Evolutionary conservation across 164 flowering plant species (phyloP).

Genomic region (Stephania cephalantha): DNA sequence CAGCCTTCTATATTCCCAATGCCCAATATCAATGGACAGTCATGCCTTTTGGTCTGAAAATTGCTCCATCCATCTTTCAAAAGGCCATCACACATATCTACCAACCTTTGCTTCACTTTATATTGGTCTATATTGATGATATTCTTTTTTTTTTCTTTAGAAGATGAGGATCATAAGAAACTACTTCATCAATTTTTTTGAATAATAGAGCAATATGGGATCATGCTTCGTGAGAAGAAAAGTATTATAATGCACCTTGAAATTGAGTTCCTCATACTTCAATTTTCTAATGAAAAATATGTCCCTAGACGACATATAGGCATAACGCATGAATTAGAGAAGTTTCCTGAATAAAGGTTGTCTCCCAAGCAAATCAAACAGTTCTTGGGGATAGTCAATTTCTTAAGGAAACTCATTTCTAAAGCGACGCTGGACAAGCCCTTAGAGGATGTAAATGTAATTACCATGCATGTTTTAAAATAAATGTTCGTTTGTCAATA

Average conservation of each 20-base stretch:
- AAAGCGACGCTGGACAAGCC: not conserved
- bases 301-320: not conserved
- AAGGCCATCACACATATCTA: not conserved
- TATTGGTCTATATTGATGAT: not conserved
- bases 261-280: not conserved
- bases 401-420: not conserved
- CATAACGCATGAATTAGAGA: not conserved
- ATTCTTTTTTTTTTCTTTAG: not conserved
- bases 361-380: not conserved
- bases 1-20: not conserved
- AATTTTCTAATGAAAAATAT: no score
- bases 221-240: not conserved
- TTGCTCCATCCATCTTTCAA: not conserved
- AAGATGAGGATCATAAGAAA: not conserved
- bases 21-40: not conserved
- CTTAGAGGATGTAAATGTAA: not conserved
- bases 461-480: no score
- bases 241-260: not conserved
- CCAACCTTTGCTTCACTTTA: no score
- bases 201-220: not conserved
- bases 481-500: no score
- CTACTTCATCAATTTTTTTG: not conserved
- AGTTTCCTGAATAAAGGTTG: not conserved
- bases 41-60: not conserved
- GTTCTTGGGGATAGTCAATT: not conserved